These are phyloP conservation scores for Neckera pumila DNA, from an alignment of 225 moss, liverwort and hornwort genomes.

Conservation along the genomic window DNA sequence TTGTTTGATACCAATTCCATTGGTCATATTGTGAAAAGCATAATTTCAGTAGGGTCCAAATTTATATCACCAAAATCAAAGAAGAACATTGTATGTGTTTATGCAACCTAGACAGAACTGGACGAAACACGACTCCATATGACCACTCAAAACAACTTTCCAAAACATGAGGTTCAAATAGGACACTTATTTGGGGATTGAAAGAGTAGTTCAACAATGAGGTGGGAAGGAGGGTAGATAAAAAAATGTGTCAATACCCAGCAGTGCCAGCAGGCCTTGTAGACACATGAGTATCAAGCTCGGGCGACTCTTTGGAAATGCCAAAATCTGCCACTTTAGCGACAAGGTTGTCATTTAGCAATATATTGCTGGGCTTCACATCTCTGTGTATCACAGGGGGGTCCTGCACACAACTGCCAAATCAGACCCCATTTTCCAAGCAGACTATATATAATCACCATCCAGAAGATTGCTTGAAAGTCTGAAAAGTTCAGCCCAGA, in stretches of 20 bases:
- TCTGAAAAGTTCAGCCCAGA: neutral
- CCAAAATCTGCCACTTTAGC: conserved; percentile 75
- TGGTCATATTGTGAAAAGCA: neutral
- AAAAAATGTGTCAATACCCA: neutral
- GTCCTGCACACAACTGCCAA: conserved; percentile 13
- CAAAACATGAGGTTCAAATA: neutral
- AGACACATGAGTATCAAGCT: conserved; percentile 33
- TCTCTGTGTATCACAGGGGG: conserved; percentile 49
- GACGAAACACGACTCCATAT: neutral
- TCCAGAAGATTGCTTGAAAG: neutral
- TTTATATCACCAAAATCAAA: neutral
- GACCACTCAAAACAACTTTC: neutral
- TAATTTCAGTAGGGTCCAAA: neutral
- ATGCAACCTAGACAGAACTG: neutral
- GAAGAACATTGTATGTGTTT: neutral
- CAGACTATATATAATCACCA: neutral
- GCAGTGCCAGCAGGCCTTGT: conserved; percentile 37
- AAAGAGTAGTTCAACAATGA: neutral
- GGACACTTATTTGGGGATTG: neutral
- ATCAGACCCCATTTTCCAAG: neutral
- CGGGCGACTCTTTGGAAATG: conserved; percentile 44
- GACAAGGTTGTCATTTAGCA: conserved; percentile 41
- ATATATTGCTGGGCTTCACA: conserved; percentile 41
- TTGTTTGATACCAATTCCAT: neutral
- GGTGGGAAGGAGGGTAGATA: neutral